Conservation (phyloP, 2,329 filamentous ascomycete species). For the Aspergillus neotritici region DNA sequence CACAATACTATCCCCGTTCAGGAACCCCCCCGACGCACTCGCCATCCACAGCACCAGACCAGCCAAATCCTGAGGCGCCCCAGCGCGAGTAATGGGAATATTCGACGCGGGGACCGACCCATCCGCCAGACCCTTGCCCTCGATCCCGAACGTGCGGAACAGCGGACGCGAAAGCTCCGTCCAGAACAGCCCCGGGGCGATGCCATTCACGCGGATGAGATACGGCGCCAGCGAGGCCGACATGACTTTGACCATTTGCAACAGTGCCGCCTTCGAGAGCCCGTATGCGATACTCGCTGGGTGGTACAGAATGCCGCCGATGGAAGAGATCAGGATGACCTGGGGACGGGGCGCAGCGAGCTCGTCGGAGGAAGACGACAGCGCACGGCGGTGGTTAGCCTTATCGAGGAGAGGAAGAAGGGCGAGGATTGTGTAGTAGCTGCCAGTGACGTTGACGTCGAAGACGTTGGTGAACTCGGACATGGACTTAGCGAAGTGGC, state of each 20-base stretch:
- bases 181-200: not conserved
- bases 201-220: too few relatives aligned
- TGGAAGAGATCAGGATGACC: too few relatives aligned
- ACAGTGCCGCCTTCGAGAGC: too few relatives aligned
- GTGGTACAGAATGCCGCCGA: too few relatives aligned
- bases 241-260: too few relatives aligned
- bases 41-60: conserved; percentile 2
- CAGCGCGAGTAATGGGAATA: conserved; percentile 2
- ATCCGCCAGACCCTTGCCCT: not conserved
- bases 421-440: conserved; percentile 34
- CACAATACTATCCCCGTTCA: not conserved
- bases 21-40: not conserved
- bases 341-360: too few relatives aligned
- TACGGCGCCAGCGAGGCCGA: too few relatives aligned
- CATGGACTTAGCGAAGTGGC: conserved; percentile 32
- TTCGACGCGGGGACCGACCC: not conserved
- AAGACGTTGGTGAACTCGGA: conserved; percentile 26
- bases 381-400: conserved; percentile 9
- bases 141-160: not conserved
- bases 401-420: conserved; percentile 34
- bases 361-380: too few relatives aligned
- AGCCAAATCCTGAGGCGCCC: not conserved
- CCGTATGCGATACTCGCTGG: too few relatives aligned
- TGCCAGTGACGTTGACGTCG: conserved; percentile 32
- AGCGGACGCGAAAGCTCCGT: not conserved